Base-by-base conservation (phyloP, 2,329 filamentous ascomycete genomes). In the Trichoderma citrinoviride region DNA sequence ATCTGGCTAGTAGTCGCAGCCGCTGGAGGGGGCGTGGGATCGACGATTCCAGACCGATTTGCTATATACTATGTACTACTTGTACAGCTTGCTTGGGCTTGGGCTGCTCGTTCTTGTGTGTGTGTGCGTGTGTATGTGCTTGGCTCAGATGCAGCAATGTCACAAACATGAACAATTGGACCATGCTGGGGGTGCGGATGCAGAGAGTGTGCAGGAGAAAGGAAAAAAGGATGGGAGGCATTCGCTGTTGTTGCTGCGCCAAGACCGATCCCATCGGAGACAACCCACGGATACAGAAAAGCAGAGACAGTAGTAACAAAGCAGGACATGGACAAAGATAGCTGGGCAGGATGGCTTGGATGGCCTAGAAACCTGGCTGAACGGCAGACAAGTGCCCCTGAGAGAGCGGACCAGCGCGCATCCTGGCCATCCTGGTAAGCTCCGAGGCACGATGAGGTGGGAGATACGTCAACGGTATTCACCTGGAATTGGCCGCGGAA, bases 111-210 rank as follows among this genome's bases (percentile, higher is more conserved):
- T 5, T 29, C 27, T 29, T 29, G 7, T 29, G 27, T 7, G 27
- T 29, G 27, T 7, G 27, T n/a, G n/a, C n/a, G n/a, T n/a, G n/a
- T 29, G 7, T 29, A 7, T 7, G 27, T 41, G 53, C 25, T 52
- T 33, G 25, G 58, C 33, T 53, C n/a, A n/a, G n/a, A 61, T 53
- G 47, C 47, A 53, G 37, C 49, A 46, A 46, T 62, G 58, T 54
- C 58, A 49, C 49, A 53, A 53, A 54, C 49, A 62, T 62, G 58
- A 62, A 62, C 58, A 62, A 46, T 62, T 37, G 58, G 49, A 54
- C 41, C 19, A 44, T 52, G 58, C 37, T 49, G 58, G 58, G 58
- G 58, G 33, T 12, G 33, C 10, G 10, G 14, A 33, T 12, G 10
- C n/a, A n/a, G 14, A 37, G 10, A 12, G 10, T 8, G 33, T 12